These are phyloP conservation scores for Monosporozyma siamensis DNA, from an alignment of 805 yeast genomes.

Conservation along the genomic window DNA sequence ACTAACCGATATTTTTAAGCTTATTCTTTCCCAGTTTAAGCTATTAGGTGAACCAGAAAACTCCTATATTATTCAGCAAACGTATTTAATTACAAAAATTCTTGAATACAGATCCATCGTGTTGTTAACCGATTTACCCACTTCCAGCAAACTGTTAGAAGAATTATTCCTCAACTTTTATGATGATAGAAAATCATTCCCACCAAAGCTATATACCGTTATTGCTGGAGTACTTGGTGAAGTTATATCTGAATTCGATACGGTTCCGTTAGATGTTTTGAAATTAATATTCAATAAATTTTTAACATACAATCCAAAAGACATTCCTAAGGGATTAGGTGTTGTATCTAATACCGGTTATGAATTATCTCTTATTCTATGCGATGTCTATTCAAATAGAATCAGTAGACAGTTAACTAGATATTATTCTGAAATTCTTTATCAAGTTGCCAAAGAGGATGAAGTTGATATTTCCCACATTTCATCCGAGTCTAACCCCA, in stretches of 20 bases:
- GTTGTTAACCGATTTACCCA: constrained; percentile 64
- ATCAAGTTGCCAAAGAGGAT: constrained; percentile 34
- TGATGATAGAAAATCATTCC: constrained; percentile 37
- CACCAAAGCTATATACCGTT: constrained; percentile 47
- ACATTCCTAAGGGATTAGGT: constrained; percentile 25
- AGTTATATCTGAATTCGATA: constrained; percentile 59
- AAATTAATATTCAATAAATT: constrained; percentile 60
- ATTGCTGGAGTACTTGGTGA: constrained; percentile 67
- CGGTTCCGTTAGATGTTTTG: constrained; percentile 51
- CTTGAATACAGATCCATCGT: constrained; percentile 71
- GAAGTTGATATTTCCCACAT: constrained; percentile 11
- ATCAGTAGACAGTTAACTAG: constrained; percentile 70
- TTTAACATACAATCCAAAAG: constrained; percentile 29
- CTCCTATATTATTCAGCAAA: constrained; percentile 53
- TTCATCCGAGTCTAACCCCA: constrained; percentile 11
- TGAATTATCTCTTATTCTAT: constrained; percentile 54
- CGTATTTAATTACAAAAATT: constrained; percentile 54
- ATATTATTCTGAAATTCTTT: constrained; percentile 66
- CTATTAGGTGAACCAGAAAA: constrained; percentile 46
- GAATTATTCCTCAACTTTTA: constrained; percentile 55
- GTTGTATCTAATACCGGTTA: constrained; percentile 45
- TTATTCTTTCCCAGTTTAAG: constrained; percentile 55
- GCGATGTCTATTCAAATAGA: constrained; percentile 61
- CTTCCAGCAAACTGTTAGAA: constrained; percentile 45
- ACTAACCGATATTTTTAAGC: constrained; percentile 53